Base-by-base conservation (phyloP, 2,329 filamentous ascomycete species). In the Magnaporthales sp. region DNA sequence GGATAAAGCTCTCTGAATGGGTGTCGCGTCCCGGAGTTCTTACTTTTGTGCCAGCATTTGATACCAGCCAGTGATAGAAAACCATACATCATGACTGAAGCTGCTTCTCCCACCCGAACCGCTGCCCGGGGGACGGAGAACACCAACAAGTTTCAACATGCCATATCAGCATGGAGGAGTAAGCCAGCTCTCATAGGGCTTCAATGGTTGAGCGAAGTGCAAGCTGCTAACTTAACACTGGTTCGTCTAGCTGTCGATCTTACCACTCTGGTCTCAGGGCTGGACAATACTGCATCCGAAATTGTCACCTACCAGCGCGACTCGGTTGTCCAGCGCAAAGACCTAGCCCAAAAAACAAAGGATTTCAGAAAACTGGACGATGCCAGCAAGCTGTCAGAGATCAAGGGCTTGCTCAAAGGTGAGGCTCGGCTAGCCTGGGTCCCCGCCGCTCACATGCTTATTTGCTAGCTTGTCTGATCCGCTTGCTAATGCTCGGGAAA, bases 321-420 rank as follows among this genome's bases (percentile, higher is more conserved):
- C 77, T 92, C 94, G n/a, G 90, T 97, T 4, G 89, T 97, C 0
- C 94, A 99, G 76, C 86, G 95, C 66, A 99, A 99, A 76, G 96
- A 99, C 68, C 83, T 99, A 24, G 95, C 96, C n/a, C 93, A 97
- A 75, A 98, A 97, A 83, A 99, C 95, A 0, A 99, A 99, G 74
- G 94, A 98, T 73, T 99, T 98, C 72, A 85, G 93, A 68, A 98
- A 97, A 77, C 84, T 96, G 11, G 94, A 98, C 72, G 93, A 99
- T 81, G 81, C 90, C 11, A 87, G 86, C 67, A 99, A 98, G 77
- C 80, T 99, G 66, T 83, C 83, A 5, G 95, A 99, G 77, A 88
- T 96, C 80, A 99, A 98, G 79, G 87, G 87, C 54, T 80, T 99
- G 64, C 80, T 99, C 68, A 97, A 97, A 83, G 89, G 92, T 93